Conservation (phyloP, 176 grass and related monocot genomes). For the Puya raimondii region DNA sequence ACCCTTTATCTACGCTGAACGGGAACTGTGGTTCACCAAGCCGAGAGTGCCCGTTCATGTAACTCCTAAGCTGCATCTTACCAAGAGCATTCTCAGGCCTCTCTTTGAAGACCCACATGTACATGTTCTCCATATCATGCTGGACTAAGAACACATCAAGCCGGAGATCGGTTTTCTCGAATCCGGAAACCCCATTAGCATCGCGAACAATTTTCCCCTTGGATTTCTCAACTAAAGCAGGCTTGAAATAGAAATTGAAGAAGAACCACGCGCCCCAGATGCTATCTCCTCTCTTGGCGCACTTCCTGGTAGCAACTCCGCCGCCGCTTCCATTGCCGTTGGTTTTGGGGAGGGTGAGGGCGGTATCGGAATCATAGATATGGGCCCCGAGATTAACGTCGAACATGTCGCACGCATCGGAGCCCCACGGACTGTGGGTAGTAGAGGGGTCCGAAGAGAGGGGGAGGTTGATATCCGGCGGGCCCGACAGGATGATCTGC, state of each 20-base stretch:
- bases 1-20: conserved; percentile 79
- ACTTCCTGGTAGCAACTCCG: conserved; percentile 20
- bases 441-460: conserved; percentile 61
- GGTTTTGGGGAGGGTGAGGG: conserved; percentile 10
- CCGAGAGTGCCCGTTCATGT: conserved; percentile 92
- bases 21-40: conserved; percentile 87
- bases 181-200: conserved; percentile 45
- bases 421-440: conserved; percentile 29
- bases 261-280: conserved; percentile 99
- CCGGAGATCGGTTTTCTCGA: conserved; percentile 28
- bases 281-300: conserved; percentile 75
- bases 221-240: conserved; percentile 49
- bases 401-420: conserved; percentile 64
- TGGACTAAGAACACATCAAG: conserved; percentile 88
- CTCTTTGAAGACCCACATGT: conserved; percentile 97
- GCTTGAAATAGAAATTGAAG: conserved; percentile 98
- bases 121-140: conserved; percentile 99
- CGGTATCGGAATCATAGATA: conserved; percentile 55
- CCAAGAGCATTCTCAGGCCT: conserved; percentile 82
- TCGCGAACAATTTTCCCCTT: conserved; percentile 34
- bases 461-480: conserved; percentile 93
- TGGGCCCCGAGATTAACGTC: conserved; percentile 68
- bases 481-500: conserved; percentile 38
- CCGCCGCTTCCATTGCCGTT: conserved; percentile 11
- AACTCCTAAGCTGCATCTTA: conserved; percentile 96